Evolutionary conservation across 2,329 filamentous ascomycete genomes (phyloP).

Genomic region (Cladosporium sp.): DNA sequence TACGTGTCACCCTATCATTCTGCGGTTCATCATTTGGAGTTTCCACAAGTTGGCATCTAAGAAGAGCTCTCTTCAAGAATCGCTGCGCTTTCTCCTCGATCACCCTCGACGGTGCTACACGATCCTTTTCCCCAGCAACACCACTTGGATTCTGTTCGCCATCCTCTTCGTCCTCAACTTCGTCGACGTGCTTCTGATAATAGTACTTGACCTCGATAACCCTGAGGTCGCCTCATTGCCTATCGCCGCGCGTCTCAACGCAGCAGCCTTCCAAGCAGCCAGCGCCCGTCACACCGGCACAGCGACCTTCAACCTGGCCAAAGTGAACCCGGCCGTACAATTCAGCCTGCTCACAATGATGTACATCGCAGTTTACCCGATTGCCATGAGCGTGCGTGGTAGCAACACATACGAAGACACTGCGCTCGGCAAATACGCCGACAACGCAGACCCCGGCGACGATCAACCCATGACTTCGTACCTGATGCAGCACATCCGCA

Average conservation of each 20-base stretch:
- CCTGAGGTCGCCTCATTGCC: conserved; percentile 4
- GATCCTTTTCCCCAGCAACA: conserved; percentile 53
- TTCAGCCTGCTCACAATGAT: conserved; percentile 59
- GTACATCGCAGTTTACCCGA: conserved; percentile 60
- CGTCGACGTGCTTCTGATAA: conserved; percentile 22
- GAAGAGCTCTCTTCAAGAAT: conserved; percentile 21
- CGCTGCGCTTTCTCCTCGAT: conserved; percentile 32
- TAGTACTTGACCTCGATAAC: conserved; percentile 13
- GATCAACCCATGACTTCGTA: conserved; percentile 39
- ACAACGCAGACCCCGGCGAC: conserved; percentile 9
- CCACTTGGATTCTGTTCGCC: conserved; percentile 12
- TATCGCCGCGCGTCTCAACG: neutral
- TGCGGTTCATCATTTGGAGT: conserved; percentile 55
- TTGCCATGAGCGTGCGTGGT: conserved; percentile 59
- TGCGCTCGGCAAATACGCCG: conserved; percentile 53
- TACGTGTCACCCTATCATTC: conserved; percentile 58
- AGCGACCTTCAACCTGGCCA: conserved; percentile 33
- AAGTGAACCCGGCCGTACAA: conserved; percentile 48
- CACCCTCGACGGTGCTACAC: conserved; percentile 52
- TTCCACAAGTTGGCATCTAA: conserved; percentile 31
- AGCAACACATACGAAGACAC: conserved; percentile 68
- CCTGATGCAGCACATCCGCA: conserved; percentile 44
- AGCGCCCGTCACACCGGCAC: conserved; percentile 33
- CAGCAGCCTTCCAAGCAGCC: conserved; percentile 18
- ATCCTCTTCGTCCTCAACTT: conserved; percentile 10